A percentile compares a stretch with the other conserved stretches of the same genome.
Evolutionary conservation across 768 basidiomycete genomes (phyloP).

Genomic region (Russula vinacea): DNA sequence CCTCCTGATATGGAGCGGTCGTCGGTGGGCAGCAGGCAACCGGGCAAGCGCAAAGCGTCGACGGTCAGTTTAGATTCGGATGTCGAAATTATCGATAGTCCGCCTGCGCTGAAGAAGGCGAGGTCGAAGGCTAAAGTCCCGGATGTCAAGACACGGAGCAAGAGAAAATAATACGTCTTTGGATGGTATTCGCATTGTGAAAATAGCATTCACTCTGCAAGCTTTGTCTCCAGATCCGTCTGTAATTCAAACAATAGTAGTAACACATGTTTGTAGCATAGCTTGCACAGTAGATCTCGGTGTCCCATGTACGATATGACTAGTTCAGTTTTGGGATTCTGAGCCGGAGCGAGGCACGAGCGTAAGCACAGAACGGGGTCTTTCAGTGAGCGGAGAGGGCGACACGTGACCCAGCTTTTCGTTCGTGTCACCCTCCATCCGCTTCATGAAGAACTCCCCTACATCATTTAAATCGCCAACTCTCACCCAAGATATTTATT

Average conservation of each 20-base stretch:
- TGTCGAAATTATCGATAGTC: constrained; percentile 35
- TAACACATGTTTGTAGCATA: neutral
- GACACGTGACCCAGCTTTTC: too few relatives aligned
- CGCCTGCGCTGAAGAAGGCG: constrained; percentile 31
- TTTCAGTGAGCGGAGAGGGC: too few relatives aligned
- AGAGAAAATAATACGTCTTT: constrained; percentile 26
- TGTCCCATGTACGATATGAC: neutral
- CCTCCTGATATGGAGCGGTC: constrained; percentile 44
- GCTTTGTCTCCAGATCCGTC: neutral
- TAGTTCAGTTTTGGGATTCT: too few relatives aligned
- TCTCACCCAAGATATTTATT: too few relatives aligned
- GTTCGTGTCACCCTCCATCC: too few relatives aligned
- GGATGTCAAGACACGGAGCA: constrained; percentile 31
- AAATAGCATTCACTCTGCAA: neutral
- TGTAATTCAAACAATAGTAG: neutral
- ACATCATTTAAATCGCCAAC: too few relatives aligned
- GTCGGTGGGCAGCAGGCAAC: constrained; percentile 26
- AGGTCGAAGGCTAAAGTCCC: constrained; percentile 28
- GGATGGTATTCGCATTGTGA: neutral
- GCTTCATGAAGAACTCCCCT: too few relatives aligned
- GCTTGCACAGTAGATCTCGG: neutral
- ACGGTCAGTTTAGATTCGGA: constrained; percentile 34
- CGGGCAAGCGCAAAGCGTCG: constrained; percentile 51
- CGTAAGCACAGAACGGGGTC: too few relatives aligned
- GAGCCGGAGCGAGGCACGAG: too few relatives aligned